Evolutionary conservation across 1,139 yeast genomes (phyloP), one percentile per base, ranked within the genome.

Genomic region (Petasospora fabianii): DNA sequence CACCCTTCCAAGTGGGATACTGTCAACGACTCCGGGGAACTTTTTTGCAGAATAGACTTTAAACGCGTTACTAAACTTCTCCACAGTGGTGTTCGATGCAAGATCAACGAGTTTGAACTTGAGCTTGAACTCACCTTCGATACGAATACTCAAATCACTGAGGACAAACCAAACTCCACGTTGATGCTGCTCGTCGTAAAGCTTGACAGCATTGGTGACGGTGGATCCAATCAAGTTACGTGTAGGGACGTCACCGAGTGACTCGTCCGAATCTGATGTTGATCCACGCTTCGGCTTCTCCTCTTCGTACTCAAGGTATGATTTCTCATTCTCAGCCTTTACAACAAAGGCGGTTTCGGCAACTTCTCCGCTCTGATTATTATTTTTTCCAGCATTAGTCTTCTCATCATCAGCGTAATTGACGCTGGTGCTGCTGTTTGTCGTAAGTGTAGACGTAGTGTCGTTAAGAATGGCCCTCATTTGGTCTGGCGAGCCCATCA

Each of bases 21-120:
- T 56, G 35, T 67, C 71, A 31, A 65, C 65, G 18, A 68, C 72
- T 8, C 73, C 73, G 1, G 73, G 73, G 43, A 67, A 68, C 44
- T 61, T 64, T 44, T 68, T 68, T 3, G 73, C 71, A 19, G 68
- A 61, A 43, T 59, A 68, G 3, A 66, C 69, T 29, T 53, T 54
- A 51, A 68, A 66, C 4, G 59, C 51, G 12, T 62, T 57, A 14
- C 68, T 62, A 43, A 62, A 66, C 18, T 30, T 40, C 24, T 33
- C 34, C 7, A 46, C 43, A 15, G 47, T 24, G 12, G 12, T 18
- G 30, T 43, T 43, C 1, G 46, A 37, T 11, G 36, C 30, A n/a
- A 53, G 28, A 30, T 62, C 39, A 54, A 57, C 49, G 44, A 68
- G 61, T 12, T 60, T 54, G 38, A 65, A 59, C 49, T 63, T 65